Evolutionary conservation across 306 rosid species (phyloP), one percentile per base, ranked within the genome.

Genomic region (Carpinus fangiana): DNA sequence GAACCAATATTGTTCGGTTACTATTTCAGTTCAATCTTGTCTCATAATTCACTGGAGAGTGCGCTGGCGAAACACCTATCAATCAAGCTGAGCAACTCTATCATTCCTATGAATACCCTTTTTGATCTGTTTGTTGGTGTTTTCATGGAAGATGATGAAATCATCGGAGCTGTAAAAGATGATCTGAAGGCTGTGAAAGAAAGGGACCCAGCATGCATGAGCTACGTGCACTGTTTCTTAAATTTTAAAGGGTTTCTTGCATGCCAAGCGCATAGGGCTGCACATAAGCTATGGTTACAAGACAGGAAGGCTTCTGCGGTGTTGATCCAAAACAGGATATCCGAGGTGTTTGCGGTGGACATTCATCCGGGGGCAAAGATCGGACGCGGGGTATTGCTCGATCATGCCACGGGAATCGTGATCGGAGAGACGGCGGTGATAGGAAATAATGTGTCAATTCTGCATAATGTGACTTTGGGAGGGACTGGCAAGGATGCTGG

Each of bases 181-280:
- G 87, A 79, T 72, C 46, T 83, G 34, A 69, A 31, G 45, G 84
- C 76, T 4, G 83, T 38, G 2, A 79, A 69, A 26, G 75, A 79
- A 28, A 60, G 83, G 75, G 87, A 74, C 75, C 81, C 83, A n/a
- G 79, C 83, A 17, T 64, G 78, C 36, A 56, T 57, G 10, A 79
- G 69, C 4, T 73, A 71, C 36, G 74, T 53, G 50, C 84, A 71
- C 21, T 76, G 81, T 36, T 70, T 70, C 43, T 64, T 76, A 55
- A 75, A 76, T 47, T 61, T 67, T 47, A 70, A 83, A 71, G 81
- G 87, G 23, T 83, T 83, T 65, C 84, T 61, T 6, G 83, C 84
- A 8, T 62, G 78, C 56, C 84, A 84, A 50, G 77, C 87, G 1
- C 79, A 84, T 54, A 34, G 87, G 18, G 75, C 72, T 18, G 84